These are phyloP conservation scores for Metschnikowia rubicola DNA, from an alignment of 805 yeast species.

Conservation along the genomic window DNA sequence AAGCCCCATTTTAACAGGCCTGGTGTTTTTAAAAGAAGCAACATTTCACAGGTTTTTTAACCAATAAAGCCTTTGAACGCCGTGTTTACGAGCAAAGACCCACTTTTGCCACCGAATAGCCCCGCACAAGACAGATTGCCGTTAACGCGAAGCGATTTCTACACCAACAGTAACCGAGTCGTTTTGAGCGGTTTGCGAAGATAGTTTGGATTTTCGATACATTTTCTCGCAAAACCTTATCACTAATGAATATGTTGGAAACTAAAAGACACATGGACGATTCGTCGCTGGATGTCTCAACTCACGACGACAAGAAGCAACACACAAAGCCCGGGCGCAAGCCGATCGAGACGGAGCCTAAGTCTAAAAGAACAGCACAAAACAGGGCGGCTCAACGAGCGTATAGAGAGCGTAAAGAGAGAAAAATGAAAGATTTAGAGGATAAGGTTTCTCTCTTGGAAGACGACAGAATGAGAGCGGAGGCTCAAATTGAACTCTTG, in stretches of 20 bases:
- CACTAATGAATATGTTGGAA: slow-evolving; percentile 24
- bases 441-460: slow-evolving; percentile 72
- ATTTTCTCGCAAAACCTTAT: background rate
- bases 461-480: slow-evolving; percentile 61
- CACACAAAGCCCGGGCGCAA: slow-evolving; percentile 75
- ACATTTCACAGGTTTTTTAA: no score
- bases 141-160: no score
- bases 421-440: slow-evolving; percentile 80
- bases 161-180: no score
- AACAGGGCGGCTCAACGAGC: slow-evolving; percentile 99
- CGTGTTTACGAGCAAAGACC: no score
- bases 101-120: no score
- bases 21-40: no score
- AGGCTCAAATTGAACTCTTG: slow-evolving; percentile 70
- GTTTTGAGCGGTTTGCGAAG: no score
- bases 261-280: slow-evolving; percentile 32
- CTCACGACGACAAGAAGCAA: slow-evolving; percentile 35
- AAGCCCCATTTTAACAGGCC: no score
- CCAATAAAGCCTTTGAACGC: no score
- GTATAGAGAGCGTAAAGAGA: slow-evolving; percentile 89
- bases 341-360: slow-evolving; percentile 75
- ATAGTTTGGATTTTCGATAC: background rate
- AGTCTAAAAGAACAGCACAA: slow-evolving; percentile 89
- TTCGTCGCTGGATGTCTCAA: slow-evolving; percentile 14
- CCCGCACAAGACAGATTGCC: no score